Evolutionary conservation across 2,329 filamentous ascomycete genomes (phyloP), one percentile per base, ranked within the genome.

Genomic region (Sarocladiaceae sp.): DNA sequence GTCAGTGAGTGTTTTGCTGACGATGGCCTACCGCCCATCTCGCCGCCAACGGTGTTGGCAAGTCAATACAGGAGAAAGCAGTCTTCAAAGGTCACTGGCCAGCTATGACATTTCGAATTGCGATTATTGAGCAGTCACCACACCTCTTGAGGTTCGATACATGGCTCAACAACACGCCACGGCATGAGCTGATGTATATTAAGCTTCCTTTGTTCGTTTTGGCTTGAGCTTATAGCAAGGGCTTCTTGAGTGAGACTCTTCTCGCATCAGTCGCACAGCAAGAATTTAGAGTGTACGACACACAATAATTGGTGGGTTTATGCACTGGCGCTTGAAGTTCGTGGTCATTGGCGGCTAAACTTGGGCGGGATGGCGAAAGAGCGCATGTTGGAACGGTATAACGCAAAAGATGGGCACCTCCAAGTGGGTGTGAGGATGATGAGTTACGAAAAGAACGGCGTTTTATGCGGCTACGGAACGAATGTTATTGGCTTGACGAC

Each of bases 1-100:
- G 62, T 51, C 64, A 48, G 28, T 48, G 26, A 48, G 58, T 25
- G 61, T 54, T 57, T 48, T 28, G 22, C 26, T 37, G 28, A 26
- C n/a, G 40, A 42, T 4, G 11, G 36, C 12, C 17, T 15, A 33
- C 8, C 10, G 29, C 8, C 29, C 29, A 33, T 15, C 29, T 8
- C 29, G 29, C 29, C 29, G 10, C 29, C 29, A 8, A 15, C 29
- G 10, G 29, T 33, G 29, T 33, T 15, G 29, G 29, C 10, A 33
- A 8, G 10, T 33, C 29, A 8, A 8, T 15, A 22, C 4, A n/a
- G 15, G 22, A 46, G 40, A 20, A 10, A 20, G n/a, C 17, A 4
- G 11, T 26, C 23, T 44, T 12, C 10, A 22, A 44, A 11, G 23
- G 28, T 22, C 6, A 12, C 20, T 44, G 40, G 40, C 26, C 40